A percentile compares a stretch with the other conserved stretches of the same genome.
These are phyloP conservation scores for Boletus reticuloceps DNA, from an alignment of 768 basidiomycete species.

Conservation along the genomic window DNA sequence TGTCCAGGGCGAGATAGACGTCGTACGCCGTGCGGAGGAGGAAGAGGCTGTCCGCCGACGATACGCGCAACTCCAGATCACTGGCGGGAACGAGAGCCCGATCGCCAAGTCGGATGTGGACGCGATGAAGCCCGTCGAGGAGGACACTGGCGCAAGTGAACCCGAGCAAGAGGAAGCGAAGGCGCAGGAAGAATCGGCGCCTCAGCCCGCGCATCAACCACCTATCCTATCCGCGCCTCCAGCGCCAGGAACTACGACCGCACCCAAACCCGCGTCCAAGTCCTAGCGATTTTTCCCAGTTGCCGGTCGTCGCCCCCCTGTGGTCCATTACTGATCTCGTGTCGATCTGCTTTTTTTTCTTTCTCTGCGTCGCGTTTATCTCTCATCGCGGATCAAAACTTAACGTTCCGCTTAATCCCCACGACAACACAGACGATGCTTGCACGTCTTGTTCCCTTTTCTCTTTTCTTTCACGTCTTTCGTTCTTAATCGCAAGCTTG, in stretches of 20 bases:
- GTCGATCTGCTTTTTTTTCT: neutral
- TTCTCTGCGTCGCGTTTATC: neutral
- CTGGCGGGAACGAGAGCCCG: slow-evolving; percentile 5
- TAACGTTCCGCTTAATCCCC: neutral
- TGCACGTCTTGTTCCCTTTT: neutral
- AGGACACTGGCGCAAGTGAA: slow-evolving; percentile 20
- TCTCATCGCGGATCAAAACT: slow-evolving; percentile 3
- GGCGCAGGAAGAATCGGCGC: neutral
- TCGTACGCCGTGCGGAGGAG: slow-evolving; percentile 63
- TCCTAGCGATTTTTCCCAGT: neutral
- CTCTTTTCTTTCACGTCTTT: neutral
- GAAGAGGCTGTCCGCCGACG: slow-evolving; percentile 38
- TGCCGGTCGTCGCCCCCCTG: neutral
- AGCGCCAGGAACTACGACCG: slow-evolving; percentile 8
- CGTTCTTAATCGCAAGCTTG: neutral
- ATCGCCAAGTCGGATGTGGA: slow-evolving; percentile 37
- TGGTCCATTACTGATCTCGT: neutral
- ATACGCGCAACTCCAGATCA: slow-evolving; percentile 9
- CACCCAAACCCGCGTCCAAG: slow-evolving; percentile 15
- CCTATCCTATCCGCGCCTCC: slow-evolving; percentile 36
- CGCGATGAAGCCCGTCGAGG: slow-evolving; percentile 79
- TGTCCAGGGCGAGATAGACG: slow-evolving; percentile 89
- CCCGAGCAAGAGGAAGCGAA: neutral
- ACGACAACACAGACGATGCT: slow-evolving; percentile 3
- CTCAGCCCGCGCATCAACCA: slow-evolving; percentile 21